A percentile compares a stretch with the other conserved stretches of the same genome.
Evolutionary conservation across 148 eudicot genomes (phyloP).

Genomic region (Linanthus parryae): DNA sequence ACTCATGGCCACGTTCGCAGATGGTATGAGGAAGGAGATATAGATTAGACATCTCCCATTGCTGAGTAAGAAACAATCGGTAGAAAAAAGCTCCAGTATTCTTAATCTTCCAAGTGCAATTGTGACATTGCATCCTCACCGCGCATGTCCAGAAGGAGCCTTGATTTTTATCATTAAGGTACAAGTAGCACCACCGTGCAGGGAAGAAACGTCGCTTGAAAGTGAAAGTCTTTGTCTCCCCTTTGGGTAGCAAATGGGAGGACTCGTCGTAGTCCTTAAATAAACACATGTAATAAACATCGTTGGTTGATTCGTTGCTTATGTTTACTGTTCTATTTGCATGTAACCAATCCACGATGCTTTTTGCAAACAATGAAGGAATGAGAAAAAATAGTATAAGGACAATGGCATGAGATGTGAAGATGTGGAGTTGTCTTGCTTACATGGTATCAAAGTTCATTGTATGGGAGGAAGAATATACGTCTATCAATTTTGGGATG

Average conservation of each 20-base stretch:
- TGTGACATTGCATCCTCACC: neutral
- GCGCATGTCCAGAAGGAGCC: neutral
- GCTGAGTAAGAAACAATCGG: too few relatives aligned
- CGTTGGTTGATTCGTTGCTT: conserved; percentile 1
- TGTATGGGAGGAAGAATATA: too few relatives aligned
- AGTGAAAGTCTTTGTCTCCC: neutral
- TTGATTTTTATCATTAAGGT: conserved; percentile 1
- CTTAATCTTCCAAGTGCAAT: too few relatives aligned
- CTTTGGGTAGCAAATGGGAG: neutral
- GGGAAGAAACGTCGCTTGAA: neutral
- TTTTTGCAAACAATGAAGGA: neutral
- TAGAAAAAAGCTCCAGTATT: too few relatives aligned
- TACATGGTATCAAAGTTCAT: too few relatives aligned
- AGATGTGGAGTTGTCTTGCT: too few relatives aligned
- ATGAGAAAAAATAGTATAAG: neutral
- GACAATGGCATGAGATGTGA: too few relatives aligned
- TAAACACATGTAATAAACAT: neutral
- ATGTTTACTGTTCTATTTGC: neutral
- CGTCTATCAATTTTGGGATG: too few relatives aligned
- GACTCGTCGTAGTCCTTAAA: neutral
- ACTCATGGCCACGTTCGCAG: too few relatives aligned
- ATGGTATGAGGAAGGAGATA: too few relatives aligned
- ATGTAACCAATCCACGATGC: neutral
- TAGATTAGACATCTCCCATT: too few relatives aligned
- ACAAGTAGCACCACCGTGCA: conserved; percentile 4